phyloP scores from a whole-genome alignment of 2,329 filamentous ascomycete species.

The Talaromyces sp. region DNA sequence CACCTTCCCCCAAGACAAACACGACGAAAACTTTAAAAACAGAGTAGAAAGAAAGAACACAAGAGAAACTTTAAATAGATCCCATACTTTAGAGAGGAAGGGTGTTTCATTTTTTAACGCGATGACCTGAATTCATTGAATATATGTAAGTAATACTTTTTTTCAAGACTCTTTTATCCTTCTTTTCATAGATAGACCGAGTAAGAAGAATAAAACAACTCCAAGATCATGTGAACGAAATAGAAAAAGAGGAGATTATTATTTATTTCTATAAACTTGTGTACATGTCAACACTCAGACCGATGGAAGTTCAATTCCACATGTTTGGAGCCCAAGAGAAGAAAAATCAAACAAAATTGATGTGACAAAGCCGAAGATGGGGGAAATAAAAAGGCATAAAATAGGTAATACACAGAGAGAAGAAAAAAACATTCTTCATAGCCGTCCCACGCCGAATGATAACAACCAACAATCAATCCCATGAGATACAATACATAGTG shows the following conservation, averaged over 20 bases:
- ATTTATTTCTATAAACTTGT: constrained; percentile 3
- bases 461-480: background rate
- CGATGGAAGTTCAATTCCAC: background rate
- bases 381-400: background rate
- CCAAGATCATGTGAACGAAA: background rate
- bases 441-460: background rate
- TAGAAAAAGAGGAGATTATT: constrained; percentile 10
- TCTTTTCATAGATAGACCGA: background rate
- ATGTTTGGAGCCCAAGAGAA: background rate
- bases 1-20: background rate
- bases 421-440: background rate
- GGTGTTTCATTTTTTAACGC: background rate
- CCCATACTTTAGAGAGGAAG: background rate
- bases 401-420: background rate
- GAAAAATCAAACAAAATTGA: background rate
- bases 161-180: background rate
- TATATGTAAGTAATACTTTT: background rate
- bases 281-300: background rate
- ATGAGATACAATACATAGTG: background rate
- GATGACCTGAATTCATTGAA: background rate
- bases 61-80: background rate
- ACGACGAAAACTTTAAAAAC: background rate
- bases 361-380: background rate
- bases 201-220: background rate
- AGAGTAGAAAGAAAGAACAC: background rate